Conservation (phyloP, 2,329 filamentous ascomycete species). For the Dactylellina sp. region DNA sequence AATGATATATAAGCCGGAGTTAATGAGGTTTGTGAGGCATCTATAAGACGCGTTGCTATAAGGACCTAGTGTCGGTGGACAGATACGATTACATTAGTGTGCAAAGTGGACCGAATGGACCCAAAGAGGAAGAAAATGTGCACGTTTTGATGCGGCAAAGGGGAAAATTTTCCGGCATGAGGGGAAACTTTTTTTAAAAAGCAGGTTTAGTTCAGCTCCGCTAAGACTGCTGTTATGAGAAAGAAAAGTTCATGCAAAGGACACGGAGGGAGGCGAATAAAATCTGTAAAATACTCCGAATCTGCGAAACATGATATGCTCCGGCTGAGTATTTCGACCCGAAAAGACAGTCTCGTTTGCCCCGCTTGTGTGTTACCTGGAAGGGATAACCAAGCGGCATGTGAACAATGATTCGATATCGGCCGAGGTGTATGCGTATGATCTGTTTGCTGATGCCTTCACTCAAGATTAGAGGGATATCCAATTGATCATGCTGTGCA, state of each 20-base stretch:
- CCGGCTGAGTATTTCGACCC: conserved; percentile 37
- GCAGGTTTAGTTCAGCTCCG: conserved; percentile 13
- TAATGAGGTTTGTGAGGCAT: conserved; percentile 31
- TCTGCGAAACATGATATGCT: conserved; percentile 40
- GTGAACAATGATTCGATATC: background rate
- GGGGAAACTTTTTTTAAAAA: conserved; percentile 23
- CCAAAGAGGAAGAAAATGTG: conserved; percentile 16
- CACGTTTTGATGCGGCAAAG: conserved; percentile 54
- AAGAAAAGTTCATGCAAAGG: background rate
- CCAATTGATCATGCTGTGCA: background rate
- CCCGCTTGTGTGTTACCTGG: conserved; percentile 8
- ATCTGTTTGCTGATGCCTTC: background rate
- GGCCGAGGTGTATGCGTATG: too few relatives aligned
- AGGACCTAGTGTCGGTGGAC: conserved; percentile 35
- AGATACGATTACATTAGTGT: conserved; percentile 21
- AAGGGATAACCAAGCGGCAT: conserved; percentile 3
- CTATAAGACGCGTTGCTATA: conserved; percentile 36
- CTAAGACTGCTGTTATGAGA: background rate
- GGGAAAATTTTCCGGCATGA: conserved; percentile 46
- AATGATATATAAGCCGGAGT: too few relatives aligned
- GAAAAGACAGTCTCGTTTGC: conserved; percentile 26
- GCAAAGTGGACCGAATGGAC: conserved; percentile 18
- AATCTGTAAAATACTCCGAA: conserved; percentile 54
- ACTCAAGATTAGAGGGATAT: background rate
- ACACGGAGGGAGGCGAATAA: conserved; percentile 47